Percentiles rank a stretch among this genome's conserved stretches.
Evolutionary conservation across 768 basidiomycete genomes (phyloP).

Genomic region (Suillus subaureus): DNA sequence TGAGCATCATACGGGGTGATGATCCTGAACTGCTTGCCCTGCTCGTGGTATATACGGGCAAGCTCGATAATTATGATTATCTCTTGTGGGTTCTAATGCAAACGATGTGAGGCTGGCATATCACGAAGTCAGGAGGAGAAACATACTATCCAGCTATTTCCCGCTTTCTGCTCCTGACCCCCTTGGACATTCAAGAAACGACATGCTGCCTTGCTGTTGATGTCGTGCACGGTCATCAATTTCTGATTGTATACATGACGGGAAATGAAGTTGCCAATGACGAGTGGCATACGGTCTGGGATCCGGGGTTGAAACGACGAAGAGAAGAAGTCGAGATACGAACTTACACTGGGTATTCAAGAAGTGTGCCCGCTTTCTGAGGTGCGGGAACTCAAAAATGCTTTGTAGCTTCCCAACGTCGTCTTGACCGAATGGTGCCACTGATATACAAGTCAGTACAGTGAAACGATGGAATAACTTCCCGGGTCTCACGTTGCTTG

Average conservation of each 20-base stretch:
- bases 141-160: constrained; percentile 26
- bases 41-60: constrained; percentile 50
- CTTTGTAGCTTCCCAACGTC: too few relatives aligned
- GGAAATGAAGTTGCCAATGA: constrained; percentile 75
- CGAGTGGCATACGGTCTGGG: constrained; percentile 80
- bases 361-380: constrained; percentile 23
- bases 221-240: constrained; percentile 57
- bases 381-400: too few relatives aligned
- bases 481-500: too few relatives aligned
- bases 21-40: constrained; percentile 54
- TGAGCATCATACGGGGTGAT: constrained; percentile 84
- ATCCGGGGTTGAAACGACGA: constrained; percentile 10
- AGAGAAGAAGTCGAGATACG: not conserved
- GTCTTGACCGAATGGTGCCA: too few relatives aligned
- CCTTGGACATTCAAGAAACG: constrained; percentile 41
- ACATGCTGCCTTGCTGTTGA: constrained; percentile 36
- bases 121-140: not conserved
- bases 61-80: constrained; percentile 28
- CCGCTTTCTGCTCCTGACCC: constrained; percentile 30
- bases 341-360: constrained; percentile 74
- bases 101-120: not conserved
- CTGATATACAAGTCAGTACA: too few relatives aligned
- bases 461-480: too few relatives aligned
- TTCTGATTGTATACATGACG: constrained; percentile 57
- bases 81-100: constrained; percentile 60